Base-by-base conservation (phyloP, 495 filamentous ascomycete genomes). In the Articulospora tetracladia region DNA sequence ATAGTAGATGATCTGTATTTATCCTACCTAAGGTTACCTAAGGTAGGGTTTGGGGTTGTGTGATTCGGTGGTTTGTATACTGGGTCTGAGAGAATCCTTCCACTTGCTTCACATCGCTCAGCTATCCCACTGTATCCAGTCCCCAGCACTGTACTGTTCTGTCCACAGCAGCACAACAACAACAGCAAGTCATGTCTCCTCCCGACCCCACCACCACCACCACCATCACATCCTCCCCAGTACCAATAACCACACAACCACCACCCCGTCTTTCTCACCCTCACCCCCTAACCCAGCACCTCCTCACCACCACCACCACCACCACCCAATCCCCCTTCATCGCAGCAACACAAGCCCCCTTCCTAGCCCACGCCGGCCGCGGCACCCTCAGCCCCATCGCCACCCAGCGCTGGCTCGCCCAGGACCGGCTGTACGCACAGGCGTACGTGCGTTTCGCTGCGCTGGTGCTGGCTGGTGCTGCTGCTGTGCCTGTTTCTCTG, bases 351-450 rank as follows among this genome's bases (percentile, higher is more conserved):
- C 82, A 83, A 58, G 77, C 84, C 61, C 80, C 82, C 1, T 93
- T 93, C 76, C 84, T 93, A 56, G 75, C 77, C 24, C 76, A 81
- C 55, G 88, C 87, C 25, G 87, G 87, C 25, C 72, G 76, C 53
- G 88, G 88, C 57, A 79, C 75, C 3, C 76, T 92, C 30, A 70
- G 80, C 22, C 80, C 82, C 47, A 63, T 72, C 1, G 68, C 74
- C 0, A 79, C 92, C 13, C 78, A 81, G 34, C 76, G 81, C 70
- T 93, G 88, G 88, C 81, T 93, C 41, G 79, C 86, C 23, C 87
- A 91, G 72, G 89, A 93, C 74, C 74, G 86, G 10, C 78, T 91
- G 54, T 91, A 92, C 73, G 83, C 86, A 22, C 87, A 90, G 61
- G 82, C 83, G 52, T 90, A 88, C 69, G 76, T 90, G 68, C 76